These are phyloP conservation scores for Effrenium voratum DNA, from an alignment of 73 alveolate genomes.

Conservation along the genomic window DNA sequence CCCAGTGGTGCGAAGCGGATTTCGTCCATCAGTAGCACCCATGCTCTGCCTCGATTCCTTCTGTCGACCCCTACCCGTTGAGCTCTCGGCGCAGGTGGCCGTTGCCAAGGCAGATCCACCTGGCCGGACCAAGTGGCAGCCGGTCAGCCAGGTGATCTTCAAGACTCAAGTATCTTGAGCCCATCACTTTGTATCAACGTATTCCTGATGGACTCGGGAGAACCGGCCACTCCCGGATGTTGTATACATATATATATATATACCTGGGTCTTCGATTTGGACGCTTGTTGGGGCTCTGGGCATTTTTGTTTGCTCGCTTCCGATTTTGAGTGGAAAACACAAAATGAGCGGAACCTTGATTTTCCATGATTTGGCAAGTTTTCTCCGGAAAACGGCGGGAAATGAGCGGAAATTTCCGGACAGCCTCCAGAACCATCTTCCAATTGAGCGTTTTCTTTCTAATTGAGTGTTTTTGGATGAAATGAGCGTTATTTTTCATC, in stretches of 20 bases:
- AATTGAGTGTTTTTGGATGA: background rate
- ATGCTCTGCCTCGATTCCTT: too few relatives aligned
- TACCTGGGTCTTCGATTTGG: too few relatives aligned
- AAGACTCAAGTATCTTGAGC: background rate
- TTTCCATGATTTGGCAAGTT: too few relatives aligned
- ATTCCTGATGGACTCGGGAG: too few relatives aligned
- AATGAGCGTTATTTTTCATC: background rate
- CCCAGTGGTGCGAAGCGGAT: too few relatives aligned
- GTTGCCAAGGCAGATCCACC: slow-evolving; percentile 24
- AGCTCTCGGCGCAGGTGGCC: background rate
- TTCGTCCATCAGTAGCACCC: too few relatives aligned
- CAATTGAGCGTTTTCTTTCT: background rate
- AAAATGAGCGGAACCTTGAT: background rate
- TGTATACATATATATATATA: too few relatives aligned
- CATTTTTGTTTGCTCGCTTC: background rate
- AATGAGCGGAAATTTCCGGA: background rate
- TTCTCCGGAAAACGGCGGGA: background rate
- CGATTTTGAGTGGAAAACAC: too few relatives aligned
- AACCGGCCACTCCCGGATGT: too few relatives aligned
- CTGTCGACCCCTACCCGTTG: too few relatives aligned
- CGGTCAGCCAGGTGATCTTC: background rate
- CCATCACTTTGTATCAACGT: background rate
- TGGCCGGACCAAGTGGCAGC: background rate
- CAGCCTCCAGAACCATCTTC: background rate
- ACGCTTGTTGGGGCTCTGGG: too few relatives aligned